phyloP scores from a whole-genome alignment of 2,329 filamentous ascomycete species.

The Mycogone perniciosa region DNA sequence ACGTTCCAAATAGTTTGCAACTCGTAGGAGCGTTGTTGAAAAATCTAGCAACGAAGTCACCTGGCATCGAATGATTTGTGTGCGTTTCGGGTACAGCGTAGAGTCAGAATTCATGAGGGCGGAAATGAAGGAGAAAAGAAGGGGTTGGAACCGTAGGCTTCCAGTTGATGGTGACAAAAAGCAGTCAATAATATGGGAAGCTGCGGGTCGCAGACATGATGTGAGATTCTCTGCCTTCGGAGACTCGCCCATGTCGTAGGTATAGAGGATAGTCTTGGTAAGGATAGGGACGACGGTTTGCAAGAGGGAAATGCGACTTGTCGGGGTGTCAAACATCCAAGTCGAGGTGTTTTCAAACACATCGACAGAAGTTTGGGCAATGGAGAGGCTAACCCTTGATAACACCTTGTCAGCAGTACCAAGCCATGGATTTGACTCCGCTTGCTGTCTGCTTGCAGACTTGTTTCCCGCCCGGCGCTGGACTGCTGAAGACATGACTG shows the following conservation, averaged over 20 bases:
- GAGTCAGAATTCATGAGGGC: conserved; percentile 44
- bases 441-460: conserved; percentile 38
- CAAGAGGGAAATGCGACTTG: conserved; percentile 64
- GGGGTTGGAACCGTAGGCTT: conserved; percentile 68
- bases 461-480: conserved; percentile 55
- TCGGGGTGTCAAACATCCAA: conserved; percentile 70
- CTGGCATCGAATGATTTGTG: conserved; percentile 53
- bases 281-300: conserved; percentile 63
- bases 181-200: conserved; percentile 67
- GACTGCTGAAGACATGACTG: conserved; percentile 63
- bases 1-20: conserved; percentile 57
- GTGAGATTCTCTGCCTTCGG: conserved; percentile 42
- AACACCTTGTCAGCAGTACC: conserved; percentile 75
- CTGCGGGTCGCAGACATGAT: conserved; percentile 62
- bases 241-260: conserved; percentile 67
- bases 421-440: conserved; percentile 52
- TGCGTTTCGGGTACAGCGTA: conserved; percentile 54
- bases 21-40: conserved; percentile 62
- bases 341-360: conserved; percentile 78
- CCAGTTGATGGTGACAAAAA: conserved; percentile 67
- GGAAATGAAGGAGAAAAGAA: conserved; percentile 61
- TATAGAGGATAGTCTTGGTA: conserved; percentile 62
- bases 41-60: conserved; percentile 59
- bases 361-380: conserved; percentile 71
- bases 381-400: conserved; percentile 62